Evolutionary conservation across 495 filamentous ascomycete genomes (phyloP), one percentile per base, ranked within the genome.

Genomic region (Astrothelium macrocarpum): DNA sequence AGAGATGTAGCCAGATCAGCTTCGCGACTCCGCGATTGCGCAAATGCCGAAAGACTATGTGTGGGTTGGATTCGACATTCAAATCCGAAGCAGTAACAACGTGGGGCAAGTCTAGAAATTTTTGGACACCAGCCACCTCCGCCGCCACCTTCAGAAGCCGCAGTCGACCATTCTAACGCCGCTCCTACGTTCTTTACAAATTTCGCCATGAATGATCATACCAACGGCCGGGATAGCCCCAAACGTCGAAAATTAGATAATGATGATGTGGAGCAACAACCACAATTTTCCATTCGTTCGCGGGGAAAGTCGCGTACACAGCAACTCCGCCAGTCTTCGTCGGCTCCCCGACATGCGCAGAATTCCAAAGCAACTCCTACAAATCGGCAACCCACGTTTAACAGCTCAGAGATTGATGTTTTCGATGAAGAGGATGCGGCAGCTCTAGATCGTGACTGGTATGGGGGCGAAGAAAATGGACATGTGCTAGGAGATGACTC

Each of bases 401-500:
- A 76, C 12, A 72, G 70, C 16, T 66, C 69, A 3, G 75, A 77
- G 61, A 62, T 70, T 20, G 61, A 78, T 79, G 12, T 82, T 77
- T 56, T 31, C 69, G 74, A 46, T 79, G 81, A 71, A 64, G 75
- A 53, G 78, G 84, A 73, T 80, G 82, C 66, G 77, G 85, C 63
- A 76, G 87, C 85, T n/a, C 78, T 93, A n/a, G 90, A 94, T 72
- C 84, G 90, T 64, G 90, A 92, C 73, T 94, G 90, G 90, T 94
- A 94, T 74, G 65, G 66, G 39, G 87, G 85, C 32, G 90, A 93
- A 67, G 89, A 92, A 67, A 83, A 85, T 61, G 80, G 87, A 2
- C 85, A 91, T 70, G 86, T 86, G 4, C 85, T 91, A 67, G 89
- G 89, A 68, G 89, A 92, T 70, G 89, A 93, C 63, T 80, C 79